Base-by-base conservation (phyloP, 257 asterid species). In the Linaria vulgaris region DNA sequence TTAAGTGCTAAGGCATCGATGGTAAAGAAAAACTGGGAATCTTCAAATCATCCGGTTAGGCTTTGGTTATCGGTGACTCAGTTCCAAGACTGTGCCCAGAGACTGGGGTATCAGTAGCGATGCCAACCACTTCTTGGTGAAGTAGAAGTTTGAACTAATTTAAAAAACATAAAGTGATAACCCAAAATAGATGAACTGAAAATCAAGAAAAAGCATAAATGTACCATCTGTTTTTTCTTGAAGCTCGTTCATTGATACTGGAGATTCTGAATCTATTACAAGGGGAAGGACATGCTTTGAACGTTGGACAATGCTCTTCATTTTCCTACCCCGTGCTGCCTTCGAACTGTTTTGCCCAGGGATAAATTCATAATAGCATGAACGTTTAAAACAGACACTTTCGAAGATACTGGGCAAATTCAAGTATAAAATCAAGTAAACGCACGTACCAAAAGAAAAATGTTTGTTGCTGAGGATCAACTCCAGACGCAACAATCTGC, bases 391-490 rank as follows among this genome's bases (percentile, higher is more conserved):
- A 74, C 64, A 37, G 56, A 47, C 45, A 50, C 49, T 23, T 31
- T 61, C 50, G 38, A 19, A 69, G 61, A 75, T 44, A 71, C 61
- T 45, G 21, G 59, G 22, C 61, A 61, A 57, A 34, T 57, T 50
- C 61, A 74, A 76, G 31, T 52, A 47, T 22, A 61, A 70, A 16
- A 54, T 19, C 48, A 9, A 55, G 46, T 21, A 59, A 56, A 16
- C 61, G 49, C 82, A 56, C n/a, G n/a, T 86, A 94, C 99, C 97
- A 79, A 78, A 81, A 80, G 83, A 73, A 72, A 78, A 94, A 90
- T 5, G 95, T 86, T 56, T 90, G 95, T 69, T 82, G 86, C 85
- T 87, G 80, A 51, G 95, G 97, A 76, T 94, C 97, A 75, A 86
- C 89, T 27, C 95, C 95, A 73, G 85, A 88, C 50, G 90, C 91